Percentiles rank a stretch among this genome's conserved stretches.
phyloP scores from a whole-genome alignment of 306 rosid species.

The Prunus fruticosa region DNA sequence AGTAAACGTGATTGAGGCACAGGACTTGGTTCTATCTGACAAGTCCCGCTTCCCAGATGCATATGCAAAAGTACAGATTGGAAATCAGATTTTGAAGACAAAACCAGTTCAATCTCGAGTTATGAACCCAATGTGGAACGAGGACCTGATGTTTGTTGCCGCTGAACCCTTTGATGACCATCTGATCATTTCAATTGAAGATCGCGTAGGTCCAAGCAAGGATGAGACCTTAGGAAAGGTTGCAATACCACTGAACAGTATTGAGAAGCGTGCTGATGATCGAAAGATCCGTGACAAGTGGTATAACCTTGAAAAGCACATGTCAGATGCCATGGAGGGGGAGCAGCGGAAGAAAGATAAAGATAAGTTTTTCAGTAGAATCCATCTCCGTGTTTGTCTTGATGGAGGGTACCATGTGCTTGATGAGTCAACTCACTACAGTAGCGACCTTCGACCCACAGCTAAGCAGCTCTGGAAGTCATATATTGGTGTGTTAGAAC shows the following conservation, averaged over 20 bases:
- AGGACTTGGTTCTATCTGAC: constrained; percentile 65
- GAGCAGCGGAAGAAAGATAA: constrained; percentile 53
- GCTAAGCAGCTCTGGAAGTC: constrained; percentile 72
- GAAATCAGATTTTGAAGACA: constrained; percentile 58
- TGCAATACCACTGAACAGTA: constrained; percentile 39
- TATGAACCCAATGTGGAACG: constrained; percentile 64
- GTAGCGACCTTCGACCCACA: constrained; percentile 86
- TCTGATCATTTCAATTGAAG: constrained; percentile 66
- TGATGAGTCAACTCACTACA: constrained; percentile 83
- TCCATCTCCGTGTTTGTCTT: constrained; percentile 58
- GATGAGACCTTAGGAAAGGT: constrained; percentile 72
- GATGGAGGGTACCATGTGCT: constrained; percentile 98
- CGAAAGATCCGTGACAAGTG: constrained; percentile 41
- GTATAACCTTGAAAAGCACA: constrained; percentile 53
- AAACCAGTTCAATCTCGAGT: constrained; percentile 50
- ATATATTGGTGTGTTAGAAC: constrained; percentile 75
- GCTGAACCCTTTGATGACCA: constrained; percentile 91
- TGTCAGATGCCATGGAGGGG: constrained; percentile 71
- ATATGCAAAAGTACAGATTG: constrained; percentile 71
- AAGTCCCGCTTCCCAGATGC: constrained; percentile 64
- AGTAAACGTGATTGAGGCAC: constrained; percentile 74
- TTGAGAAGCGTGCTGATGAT: constrained; percentile 76
- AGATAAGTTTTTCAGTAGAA: constrained; percentile 56
- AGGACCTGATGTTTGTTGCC: constrained; percentile 64
- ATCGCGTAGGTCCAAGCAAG: constrained; percentile 60